A percentile compares a stretch with the other conserved stretches of the same genome.
Evolutionary conservation across 495 filamentous ascomycete genomes (phyloP).

Genomic region (Cairneyella variabilis): DNA sequence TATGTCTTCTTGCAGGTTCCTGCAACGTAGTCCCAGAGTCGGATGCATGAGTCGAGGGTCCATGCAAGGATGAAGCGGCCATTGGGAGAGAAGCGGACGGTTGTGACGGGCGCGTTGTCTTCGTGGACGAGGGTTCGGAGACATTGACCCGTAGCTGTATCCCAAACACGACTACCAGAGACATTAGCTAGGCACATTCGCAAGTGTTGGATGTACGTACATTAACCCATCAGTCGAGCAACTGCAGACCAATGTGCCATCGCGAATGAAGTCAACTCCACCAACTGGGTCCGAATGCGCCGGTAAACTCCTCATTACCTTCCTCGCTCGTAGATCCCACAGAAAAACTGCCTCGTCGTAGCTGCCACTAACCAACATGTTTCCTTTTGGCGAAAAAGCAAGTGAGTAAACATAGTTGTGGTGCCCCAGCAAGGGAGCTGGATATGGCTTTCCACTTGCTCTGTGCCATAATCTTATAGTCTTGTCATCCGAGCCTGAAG

Average conservation of each 20-base stretch:
- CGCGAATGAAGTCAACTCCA: conserved; percentile 87
- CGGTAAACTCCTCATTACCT: conserved; percentile 82
- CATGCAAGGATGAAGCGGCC: conserved; percentile 88
- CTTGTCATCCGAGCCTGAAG: conserved; percentile 94
- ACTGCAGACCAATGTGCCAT: conserved; percentile 86
- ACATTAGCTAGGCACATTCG: background rate
- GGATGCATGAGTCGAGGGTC: conserved; percentile 83
- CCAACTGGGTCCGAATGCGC: conserved; percentile 93
- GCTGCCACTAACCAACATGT: conserved; percentile 89
- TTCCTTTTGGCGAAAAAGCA: conserved; percentile 93
- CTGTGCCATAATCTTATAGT: conserved; percentile 91
- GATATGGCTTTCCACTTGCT: conserved; percentile 55
- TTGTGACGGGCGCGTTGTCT: conserved; percentile 89
- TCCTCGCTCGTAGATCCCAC: conserved; percentile 87
- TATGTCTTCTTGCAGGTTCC: conserved; percentile 93
- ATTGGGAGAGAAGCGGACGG: conserved; percentile 89
- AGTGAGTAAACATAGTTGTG: conserved; percentile 94
- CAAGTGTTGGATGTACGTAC: conserved; percentile 33
- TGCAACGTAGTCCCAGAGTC: conserved; percentile 91
- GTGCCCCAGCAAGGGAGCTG: conserved; percentile 69
- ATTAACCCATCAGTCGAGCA: conserved; percentile 90
- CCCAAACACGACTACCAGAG: conserved; percentile 71
- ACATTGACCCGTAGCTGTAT: conserved; percentile 93
- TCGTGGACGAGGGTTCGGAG: conserved; percentile 92
- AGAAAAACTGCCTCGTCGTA: conserved; percentile 97